phyloP scores from a whole-genome alignment of 1,284 basidiomycete species.

The Microbotryomycetes sp. region DNA sequence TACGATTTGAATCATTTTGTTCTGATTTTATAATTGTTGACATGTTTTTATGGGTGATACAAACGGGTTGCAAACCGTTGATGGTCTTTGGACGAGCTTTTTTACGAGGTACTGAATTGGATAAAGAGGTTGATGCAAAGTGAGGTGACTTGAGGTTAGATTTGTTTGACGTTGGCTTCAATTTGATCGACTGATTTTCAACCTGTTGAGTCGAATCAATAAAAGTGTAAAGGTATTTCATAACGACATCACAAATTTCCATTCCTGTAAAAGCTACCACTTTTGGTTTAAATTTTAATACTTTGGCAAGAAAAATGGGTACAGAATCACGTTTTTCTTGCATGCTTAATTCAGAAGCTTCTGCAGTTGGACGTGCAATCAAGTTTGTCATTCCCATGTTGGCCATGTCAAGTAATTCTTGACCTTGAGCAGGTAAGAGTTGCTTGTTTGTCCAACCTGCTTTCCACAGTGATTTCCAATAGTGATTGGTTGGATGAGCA shows the following conservation, averaged over 20 bases:
- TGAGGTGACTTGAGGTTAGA: no score
- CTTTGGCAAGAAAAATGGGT: not conserved
- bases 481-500: slow-evolving; percentile 58
- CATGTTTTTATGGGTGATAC: not conserved
- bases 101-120: not conserved
- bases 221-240: not conserved
- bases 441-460: slow-evolving; percentile 55
- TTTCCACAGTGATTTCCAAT: slow-evolving; percentile 50
- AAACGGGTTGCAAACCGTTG: not conserved
- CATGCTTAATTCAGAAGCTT: slow-evolving; percentile 5
- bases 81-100: not conserved
- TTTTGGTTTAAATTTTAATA: not conserved
- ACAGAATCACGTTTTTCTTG: not conserved
- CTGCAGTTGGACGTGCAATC: slow-evolving; percentile 17
- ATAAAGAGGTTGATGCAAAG: no score
- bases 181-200: no score
- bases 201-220: no score
- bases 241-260: not conserved
- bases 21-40: not conserved
- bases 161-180: no score
- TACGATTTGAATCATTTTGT: no score
- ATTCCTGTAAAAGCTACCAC: not conserved
- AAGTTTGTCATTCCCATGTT: slow-evolving; percentile 19
- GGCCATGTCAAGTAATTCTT: slow-evolving; percentile 45
- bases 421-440: slow-evolving; percentile 49